These are phyloP conservation scores for Bryoerythrophyllum caledonicum DNA, from an alignment of 225 moss, liverwort and hornwort genomes.

Conservation along the genomic window DNA sequence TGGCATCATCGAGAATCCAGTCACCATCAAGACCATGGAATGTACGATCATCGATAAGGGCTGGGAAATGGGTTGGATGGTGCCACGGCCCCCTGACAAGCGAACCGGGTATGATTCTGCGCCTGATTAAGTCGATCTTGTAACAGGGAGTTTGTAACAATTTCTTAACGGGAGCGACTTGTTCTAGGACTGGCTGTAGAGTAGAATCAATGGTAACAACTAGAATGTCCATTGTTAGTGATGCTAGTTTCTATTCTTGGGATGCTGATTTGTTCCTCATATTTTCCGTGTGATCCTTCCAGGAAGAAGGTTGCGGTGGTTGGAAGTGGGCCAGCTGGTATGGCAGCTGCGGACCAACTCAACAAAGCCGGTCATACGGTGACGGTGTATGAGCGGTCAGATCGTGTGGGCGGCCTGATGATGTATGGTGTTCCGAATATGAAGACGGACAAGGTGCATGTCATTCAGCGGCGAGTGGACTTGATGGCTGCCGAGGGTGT, in stretches of 20 bases:
- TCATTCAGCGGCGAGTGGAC: slow-evolving; percentile 69
- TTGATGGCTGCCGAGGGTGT: slow-evolving; percentile 69
- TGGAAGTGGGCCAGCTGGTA: slow-evolving; percentile 75
- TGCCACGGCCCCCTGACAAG: slow-evolving; percentile 59
- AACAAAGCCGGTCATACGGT: slow-evolving; percentile 73
- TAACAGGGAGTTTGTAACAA: neutral
- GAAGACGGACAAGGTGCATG: slow-evolving; percentile 70
- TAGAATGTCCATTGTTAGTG: neutral
- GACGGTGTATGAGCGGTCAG: slow-evolving; percentile 72
- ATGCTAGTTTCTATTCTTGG: neutral
- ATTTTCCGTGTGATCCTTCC: slow-evolving; percentile 12
- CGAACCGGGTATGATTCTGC: slow-evolving; percentile 54
- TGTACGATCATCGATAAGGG: slow-evolving; percentile 75
- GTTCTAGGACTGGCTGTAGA: neutral
- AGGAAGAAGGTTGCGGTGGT: slow-evolving; percentile 71
- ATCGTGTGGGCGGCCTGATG: slow-evolving; percentile 78
- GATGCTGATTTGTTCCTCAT: neutral
- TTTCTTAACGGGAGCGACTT: neutral
- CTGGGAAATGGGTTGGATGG: slow-evolving; percentile 79
- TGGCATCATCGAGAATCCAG: slow-evolving; percentile 72
- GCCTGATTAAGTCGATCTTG: slow-evolving; percentile 5
- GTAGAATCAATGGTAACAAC: neutral
- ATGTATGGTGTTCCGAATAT: slow-evolving; percentile 90
- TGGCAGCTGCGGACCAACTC: slow-evolving; percentile 76
- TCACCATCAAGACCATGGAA: slow-evolving; percentile 77